Conservation (phyloP, 352 stramenopile genomes). For the Phytophthora nicotianae region DNA sequence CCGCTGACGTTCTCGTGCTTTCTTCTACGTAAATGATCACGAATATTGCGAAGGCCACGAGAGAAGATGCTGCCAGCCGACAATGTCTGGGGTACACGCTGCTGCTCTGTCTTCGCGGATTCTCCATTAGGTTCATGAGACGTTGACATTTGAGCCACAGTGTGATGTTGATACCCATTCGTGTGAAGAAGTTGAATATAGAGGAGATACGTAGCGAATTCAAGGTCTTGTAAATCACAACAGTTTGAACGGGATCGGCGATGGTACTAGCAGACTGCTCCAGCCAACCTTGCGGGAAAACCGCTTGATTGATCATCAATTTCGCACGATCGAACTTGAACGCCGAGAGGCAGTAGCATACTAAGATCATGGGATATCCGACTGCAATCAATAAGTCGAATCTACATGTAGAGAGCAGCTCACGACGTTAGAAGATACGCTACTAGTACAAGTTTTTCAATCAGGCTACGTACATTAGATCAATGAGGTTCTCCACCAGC, state of each 20-base stretch:
- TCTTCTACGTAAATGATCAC: slow-evolving; percentile 16
- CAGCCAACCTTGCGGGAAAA: slow-evolving; percentile 11
- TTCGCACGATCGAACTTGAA: slow-evolving; percentile 28
- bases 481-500: slow-evolving; percentile 9
- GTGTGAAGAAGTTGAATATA: slow-evolving; percentile 26
- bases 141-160: slow-evolving; percentile 4
- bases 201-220: slow-evolving; percentile 34
- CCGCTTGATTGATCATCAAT: slow-evolving; percentile 15
- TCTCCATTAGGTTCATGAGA: not conserved
- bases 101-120: not conserved
- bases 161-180: slow-evolving; percentile 29
- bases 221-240: slow-evolving; percentile 23
- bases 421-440: not conserved
- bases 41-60: not conserved
- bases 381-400: slow-evolving; percentile 34
- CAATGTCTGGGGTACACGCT: slow-evolving; percentile 15
- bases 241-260: slow-evolving; percentile 9
- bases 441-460: not conserved
- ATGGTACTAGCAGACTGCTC: slow-evolving; percentile 1
- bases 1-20: slow-evolving; percentile 14
- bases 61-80: not conserved
- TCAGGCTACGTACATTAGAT: not conserved
- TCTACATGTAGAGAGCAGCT: slow-evolving; percentile 4
- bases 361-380: slow-evolving; percentile 17
- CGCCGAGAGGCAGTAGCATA: slow-evolving; percentile 15